A percentile compares a stretch with the other conserved stretches of the same genome.
These are phyloP conservation scores for Megacollybia platyphylla DNA, from an alignment of 1,284 basidiomycete species.

Conservation along the genomic window DNA sequence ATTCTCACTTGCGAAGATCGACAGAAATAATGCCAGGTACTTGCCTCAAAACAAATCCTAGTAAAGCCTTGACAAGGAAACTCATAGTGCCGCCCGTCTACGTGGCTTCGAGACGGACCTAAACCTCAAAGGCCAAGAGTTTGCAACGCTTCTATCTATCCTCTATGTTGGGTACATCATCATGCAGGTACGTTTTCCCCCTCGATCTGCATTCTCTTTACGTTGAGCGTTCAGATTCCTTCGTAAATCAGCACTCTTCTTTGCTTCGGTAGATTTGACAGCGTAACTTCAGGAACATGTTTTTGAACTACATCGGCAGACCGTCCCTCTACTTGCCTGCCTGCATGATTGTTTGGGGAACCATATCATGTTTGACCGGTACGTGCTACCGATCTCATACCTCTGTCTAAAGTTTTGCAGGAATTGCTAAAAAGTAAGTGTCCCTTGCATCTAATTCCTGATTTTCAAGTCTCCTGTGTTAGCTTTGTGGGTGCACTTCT, in stretches of 20 bases:
- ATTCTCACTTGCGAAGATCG: conserved; percentile 27
- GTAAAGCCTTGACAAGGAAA: neutral
- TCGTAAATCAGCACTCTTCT: conserved; percentile 26
- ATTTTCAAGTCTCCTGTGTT: neutral
- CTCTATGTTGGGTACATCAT: conserved; percentile 57
- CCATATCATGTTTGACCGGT: conserved; percentile 50
- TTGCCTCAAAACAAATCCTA: conserved; percentile 7
- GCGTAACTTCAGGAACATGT: conserved; percentile 39
- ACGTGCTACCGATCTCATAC: conserved; percentile 2
- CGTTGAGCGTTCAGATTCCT: conserved; percentile 39
- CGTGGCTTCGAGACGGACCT: conserved; percentile 56
- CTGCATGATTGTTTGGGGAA: conserved; percentile 61
- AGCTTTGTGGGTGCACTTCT: conserved; percentile 57
- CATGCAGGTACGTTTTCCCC: conserved; percentile 20
- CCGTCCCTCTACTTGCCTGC: conserved; percentile 59
- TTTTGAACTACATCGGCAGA: conserved; percentile 53
- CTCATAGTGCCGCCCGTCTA: conserved; percentile 32
- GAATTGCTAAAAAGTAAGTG: conserved; percentile 23
- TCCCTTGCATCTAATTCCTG: neutral
- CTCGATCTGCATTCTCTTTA: too few relatives aligned
- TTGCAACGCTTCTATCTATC: conserved; percentile 60
- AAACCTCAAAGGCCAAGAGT: conserved; percentile 41
- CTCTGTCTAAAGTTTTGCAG: conserved; percentile 10
- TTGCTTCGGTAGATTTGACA: neutral
- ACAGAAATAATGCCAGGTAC: conserved; percentile 56